Conservation (phyloP, 2,329 filamentous ascomycete genomes). For the Mycosphaerelloides madeirae region DNA sequence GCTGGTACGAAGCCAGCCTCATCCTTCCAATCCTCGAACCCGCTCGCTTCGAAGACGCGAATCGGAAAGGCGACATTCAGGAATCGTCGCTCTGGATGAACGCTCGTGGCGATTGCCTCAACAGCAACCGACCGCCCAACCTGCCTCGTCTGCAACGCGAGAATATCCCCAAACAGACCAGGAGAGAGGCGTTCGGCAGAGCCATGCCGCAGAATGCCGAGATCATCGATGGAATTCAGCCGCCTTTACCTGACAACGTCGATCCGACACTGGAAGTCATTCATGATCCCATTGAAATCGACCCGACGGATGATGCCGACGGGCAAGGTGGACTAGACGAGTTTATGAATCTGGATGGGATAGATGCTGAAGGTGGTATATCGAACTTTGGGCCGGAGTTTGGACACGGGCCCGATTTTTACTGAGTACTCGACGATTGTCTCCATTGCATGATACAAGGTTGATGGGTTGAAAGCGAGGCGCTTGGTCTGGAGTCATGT, state of each 20-base stretch:
- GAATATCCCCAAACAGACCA: slow-evolving; percentile 30
- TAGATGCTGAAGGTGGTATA: slow-evolving; percentile 14
- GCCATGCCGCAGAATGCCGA: slow-evolving; percentile 36
- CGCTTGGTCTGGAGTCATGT: no score
- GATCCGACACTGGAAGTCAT: slow-evolving; percentile 15
- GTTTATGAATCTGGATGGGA: slow-evolving; percentile 41
- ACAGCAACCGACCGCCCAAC: slow-evolving; percentile 26
- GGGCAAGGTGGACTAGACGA: slow-evolving; percentile 31
- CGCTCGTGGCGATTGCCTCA: slow-evolving; percentile 31
- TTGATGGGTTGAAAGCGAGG: no score
- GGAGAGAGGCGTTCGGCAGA: slow-evolving; percentile 40
- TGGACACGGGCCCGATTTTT: neutral
- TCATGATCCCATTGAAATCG: slow-evolving; percentile 22
- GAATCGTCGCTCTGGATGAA: slow-evolving; percentile 36
- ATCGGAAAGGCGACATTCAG: slow-evolving; percentile 28
- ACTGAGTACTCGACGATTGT: no score
- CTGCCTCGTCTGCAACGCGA: slow-evolving; percentile 26
- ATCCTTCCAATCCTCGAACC: slow-evolving; percentile 42
- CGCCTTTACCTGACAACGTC: slow-evolving; percentile 23
- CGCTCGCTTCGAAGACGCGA: slow-evolving; percentile 22
- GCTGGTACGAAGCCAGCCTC: slow-evolving; percentile 56
- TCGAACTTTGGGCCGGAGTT: slow-evolving; percentile 23
- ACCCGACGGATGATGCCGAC: slow-evolving; percentile 19
- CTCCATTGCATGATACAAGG: no score
- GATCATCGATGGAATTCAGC: slow-evolving; percentile 38